Conservation (phyloP, 495 filamentous ascomycete genomes). For the Neurospora tetrasperma region DNA sequence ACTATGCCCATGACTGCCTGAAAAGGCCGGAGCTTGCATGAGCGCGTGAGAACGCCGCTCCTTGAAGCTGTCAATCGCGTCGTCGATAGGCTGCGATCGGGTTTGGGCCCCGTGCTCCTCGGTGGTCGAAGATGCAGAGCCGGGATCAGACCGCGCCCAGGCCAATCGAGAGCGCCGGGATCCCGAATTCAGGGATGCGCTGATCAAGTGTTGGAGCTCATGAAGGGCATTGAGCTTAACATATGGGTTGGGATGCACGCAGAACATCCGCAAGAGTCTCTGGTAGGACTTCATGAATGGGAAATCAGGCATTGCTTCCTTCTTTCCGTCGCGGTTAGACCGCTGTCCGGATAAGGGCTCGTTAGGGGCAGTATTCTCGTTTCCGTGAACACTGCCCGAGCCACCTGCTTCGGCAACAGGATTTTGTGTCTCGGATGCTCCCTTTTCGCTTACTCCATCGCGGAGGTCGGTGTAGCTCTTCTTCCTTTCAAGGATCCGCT, state of each 20-base stretch:
- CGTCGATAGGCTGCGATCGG: slow-evolving; percentile 42
- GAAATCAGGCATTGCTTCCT: slow-evolving; percentile 45
- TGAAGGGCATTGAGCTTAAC: slow-evolving; percentile 75
- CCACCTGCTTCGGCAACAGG: slow-evolving; percentile 20
- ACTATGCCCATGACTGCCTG: slow-evolving; percentile 17
- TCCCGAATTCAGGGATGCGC: slow-evolving; percentile 57
- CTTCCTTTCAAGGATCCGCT: slow-evolving; percentile 49
- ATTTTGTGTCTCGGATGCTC: slow-evolving; percentile 21
- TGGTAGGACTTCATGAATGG: slow-evolving; percentile 67
- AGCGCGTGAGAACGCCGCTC: slow-evolving; percentile 53
- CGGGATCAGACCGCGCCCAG: slow-evolving; percentile 27
- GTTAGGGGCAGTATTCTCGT: slow-evolving; percentile 31
- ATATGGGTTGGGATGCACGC: slow-evolving; percentile 79
- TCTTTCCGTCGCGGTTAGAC: slow-evolving; percentile 23
- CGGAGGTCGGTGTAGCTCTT: slow-evolving; percentile 43
- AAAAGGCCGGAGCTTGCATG: slow-evolving; percentile 24
- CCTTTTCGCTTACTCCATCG: slow-evolving; percentile 21
- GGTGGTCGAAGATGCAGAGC: slow-evolving; percentile 21
- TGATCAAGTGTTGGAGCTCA: slow-evolving; percentile 71
- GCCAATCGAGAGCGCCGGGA: slow-evolving; percentile 21
- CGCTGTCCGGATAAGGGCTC: slow-evolving; percentile 30
- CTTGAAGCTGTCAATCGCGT: slow-evolving; percentile 57
- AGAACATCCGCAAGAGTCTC: slow-evolving; percentile 74
- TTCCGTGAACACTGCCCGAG: slow-evolving; percentile 18
- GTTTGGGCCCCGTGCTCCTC: slow-evolving; percentile 20